phyloP scores from a whole-genome alignment of 164 flowering plant genomes.

The Dillenia suffruticosa region DNA sequence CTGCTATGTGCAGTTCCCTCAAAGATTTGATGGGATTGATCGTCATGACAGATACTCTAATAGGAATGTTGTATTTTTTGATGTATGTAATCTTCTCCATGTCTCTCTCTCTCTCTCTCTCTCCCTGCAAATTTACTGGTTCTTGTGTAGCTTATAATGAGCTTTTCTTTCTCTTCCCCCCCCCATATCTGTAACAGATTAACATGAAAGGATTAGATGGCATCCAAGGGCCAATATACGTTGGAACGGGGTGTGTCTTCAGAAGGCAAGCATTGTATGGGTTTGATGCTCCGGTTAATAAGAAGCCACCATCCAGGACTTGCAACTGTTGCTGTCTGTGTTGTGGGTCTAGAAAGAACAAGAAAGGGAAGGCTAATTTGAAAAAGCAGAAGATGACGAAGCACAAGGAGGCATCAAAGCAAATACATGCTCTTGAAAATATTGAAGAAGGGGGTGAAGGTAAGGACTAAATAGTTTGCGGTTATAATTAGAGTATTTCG shows the following conservation, averaged over 20 bases:
- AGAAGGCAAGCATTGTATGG: conserved; percentile 59
- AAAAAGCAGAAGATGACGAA: conserved; percentile 37
- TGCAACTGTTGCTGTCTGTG: conserved; percentile 30
- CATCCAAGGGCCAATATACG: conserved; percentile 57
- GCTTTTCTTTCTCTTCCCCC: neutral
- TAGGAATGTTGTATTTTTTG: conserved; percentile 67
- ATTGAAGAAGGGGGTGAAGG: conserved; percentile 53
- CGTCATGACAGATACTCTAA: conserved; percentile 61
- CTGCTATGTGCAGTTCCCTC: conserved; percentile 62
- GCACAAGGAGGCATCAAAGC: conserved; percentile 46
- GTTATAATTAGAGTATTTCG: neutral
- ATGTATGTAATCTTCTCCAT: conserved; percentile 25
- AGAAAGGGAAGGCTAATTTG: conserved; percentile 16
- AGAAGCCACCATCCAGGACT: conserved; percentile 23
- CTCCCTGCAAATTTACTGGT: neutral
- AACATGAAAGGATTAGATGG: conserved; percentile 66
- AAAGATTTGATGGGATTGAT: conserved; percentile 74
- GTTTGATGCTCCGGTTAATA: conserved; percentile 43
- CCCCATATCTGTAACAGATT: conserved; percentile 28
- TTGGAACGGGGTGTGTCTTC: conserved; percentile 66
- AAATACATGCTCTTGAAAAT: conserved; percentile 48
- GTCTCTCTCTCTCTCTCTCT: neutral
- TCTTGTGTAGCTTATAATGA: neutral
- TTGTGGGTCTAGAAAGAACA: conserved; percentile 41
- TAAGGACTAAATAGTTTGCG: conserved; percentile 3